A percentile compares a stretch with the other conserved stretches of the same genome.
Evolutionary conservation across 78 protist genomes (phyloP).

Genomic region (Dictyostelium brefeldianum): DNA sequence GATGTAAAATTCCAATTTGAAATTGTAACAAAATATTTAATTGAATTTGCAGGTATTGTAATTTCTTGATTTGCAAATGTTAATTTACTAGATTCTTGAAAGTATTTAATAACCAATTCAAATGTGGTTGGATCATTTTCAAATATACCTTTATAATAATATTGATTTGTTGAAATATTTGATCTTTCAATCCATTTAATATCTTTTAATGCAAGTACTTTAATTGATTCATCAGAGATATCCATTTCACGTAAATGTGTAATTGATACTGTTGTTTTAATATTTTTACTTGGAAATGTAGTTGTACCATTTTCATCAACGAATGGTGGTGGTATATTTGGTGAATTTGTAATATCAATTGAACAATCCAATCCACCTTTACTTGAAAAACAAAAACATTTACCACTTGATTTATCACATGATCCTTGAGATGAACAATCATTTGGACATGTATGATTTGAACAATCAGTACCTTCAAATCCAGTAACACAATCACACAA

Average conservation of each 20-base stretch:
- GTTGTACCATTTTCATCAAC: constrained; percentile 35
- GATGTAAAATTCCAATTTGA: constrained; percentile 14
- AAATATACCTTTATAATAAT: constrained; percentile 22
- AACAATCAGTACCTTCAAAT: constrained; percentile 12
- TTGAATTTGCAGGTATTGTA: constrained; percentile 13
- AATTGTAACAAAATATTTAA: constrained; percentile 27
- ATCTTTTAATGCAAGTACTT: not conserved
- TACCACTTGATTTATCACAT: not conserved
- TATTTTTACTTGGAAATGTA: not conserved
- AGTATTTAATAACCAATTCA: not conserved
- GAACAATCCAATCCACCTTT: constrained; percentile 11
- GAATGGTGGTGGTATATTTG: constrained; percentile 8
- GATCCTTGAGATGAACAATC: constrained; percentile 19
- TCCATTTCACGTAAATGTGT: constrained; percentile 25
- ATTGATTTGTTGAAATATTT: not conserved
- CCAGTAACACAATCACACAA: not conserved
- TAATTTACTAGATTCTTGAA: not conserved
- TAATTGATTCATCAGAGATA: not conserved
- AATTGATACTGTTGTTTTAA: not conserved
- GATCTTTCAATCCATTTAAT: not conserved
- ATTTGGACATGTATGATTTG: constrained; percentile 10
- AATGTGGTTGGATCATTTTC: not conserved
- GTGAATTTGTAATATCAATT: not conserved
- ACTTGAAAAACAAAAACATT: constrained; percentile 22
- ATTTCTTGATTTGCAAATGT: constrained; percentile 40